Evolutionary conservation across 306 rosid species (phyloP).

Genomic region (Glycine latifolia): DNA sequence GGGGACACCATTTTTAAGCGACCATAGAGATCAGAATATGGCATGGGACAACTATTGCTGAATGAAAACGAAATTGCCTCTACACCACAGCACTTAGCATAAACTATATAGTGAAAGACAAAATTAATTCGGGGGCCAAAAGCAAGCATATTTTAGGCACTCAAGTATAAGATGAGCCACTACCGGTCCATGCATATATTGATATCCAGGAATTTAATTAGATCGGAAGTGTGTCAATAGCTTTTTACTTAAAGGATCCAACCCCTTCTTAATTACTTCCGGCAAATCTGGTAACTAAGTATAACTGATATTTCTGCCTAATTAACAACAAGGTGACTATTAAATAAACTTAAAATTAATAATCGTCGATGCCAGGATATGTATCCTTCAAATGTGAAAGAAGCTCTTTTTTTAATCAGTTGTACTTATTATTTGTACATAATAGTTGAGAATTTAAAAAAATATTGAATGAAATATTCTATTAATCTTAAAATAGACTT

Average conservation of each 20-base stretch:
- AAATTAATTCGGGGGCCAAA: conserved; percentile 14
- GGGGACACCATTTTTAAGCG: conserved; percentile 28
- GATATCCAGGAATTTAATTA: background rate
- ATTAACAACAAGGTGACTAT: background rate
- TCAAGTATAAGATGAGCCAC: background rate
- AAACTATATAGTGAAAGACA: background rate
- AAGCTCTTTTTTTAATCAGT: too few species aligned
- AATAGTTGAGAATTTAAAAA: too few species aligned
- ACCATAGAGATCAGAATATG: background rate
- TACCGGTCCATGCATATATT: too few species aligned
- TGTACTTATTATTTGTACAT: too few species aligned
- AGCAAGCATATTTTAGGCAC: conserved; percentile 14
- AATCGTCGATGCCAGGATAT: too few species aligned
- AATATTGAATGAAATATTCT: too few species aligned
- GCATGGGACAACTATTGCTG: background rate
- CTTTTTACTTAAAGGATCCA: background rate
- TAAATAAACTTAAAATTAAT: too few species aligned
- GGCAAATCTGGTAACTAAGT: conserved; percentile 3
- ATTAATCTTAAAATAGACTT: too few species aligned
- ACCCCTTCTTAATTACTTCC: background rate
- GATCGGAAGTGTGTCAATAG: background rate
- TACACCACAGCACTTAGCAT: background rate
- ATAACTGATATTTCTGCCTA: background rate
- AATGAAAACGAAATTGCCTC: conserved; percentile 46
- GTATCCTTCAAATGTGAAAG: too few species aligned